A percentile compares a stretch with the other conserved stretches of the same genome.
Conservation (phyloP, 2,329 filamentous ascomycete genomes). For the Colletotrichum cuscutae region DNA sequence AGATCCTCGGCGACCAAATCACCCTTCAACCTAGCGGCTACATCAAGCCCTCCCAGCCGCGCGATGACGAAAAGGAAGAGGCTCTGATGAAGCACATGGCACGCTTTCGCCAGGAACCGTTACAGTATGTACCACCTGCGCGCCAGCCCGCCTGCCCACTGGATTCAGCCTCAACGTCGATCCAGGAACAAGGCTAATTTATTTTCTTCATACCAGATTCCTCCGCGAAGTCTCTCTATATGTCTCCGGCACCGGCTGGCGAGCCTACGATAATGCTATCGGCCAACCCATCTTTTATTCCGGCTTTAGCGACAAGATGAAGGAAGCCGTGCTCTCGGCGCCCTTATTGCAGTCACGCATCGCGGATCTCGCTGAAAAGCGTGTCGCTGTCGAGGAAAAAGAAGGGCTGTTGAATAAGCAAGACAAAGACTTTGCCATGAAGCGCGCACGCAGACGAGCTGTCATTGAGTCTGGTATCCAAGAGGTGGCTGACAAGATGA, state of each 20-base stretch:
- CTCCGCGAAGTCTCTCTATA: conserved; percentile 93
- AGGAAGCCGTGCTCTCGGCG: conserved; percentile 77
- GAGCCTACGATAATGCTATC: conserved; percentile 89
- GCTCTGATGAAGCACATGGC: conserved; percentile 85
- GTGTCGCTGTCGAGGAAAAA: conserved; percentile 79
- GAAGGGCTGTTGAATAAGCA: conserved; percentile 73
- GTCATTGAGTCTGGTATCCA: conserved; percentile 79
- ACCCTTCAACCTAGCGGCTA: conserved; percentile 80
- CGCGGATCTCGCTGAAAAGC: conserved; percentile 77
- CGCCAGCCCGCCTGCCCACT: neutral
- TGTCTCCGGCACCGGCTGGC: conserved; percentile 93
- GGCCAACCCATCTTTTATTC: conserved; percentile 94
- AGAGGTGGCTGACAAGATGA: conserved; percentile 86
- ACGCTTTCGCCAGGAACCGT: conserved; percentile 79
- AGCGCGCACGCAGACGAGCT: conserved; percentile 64
- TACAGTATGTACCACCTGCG: conserved; percentile 57
- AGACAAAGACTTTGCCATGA: conserved; percentile 63
- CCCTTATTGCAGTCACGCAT: conserved; percentile 81
- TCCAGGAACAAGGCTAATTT: conserved; percentile 29
- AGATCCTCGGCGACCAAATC: conserved; percentile 79
- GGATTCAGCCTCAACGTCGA: neutral
- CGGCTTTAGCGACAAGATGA: conserved; percentile 94
- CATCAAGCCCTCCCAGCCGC: conserved; percentile 58
- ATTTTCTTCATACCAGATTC: conserved; percentile 65
- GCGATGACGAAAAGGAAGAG: conserved; percentile 68